Base-by-base conservation (phyloP, 208 protist species). In the Trichomonas vaginalis region DNA sequence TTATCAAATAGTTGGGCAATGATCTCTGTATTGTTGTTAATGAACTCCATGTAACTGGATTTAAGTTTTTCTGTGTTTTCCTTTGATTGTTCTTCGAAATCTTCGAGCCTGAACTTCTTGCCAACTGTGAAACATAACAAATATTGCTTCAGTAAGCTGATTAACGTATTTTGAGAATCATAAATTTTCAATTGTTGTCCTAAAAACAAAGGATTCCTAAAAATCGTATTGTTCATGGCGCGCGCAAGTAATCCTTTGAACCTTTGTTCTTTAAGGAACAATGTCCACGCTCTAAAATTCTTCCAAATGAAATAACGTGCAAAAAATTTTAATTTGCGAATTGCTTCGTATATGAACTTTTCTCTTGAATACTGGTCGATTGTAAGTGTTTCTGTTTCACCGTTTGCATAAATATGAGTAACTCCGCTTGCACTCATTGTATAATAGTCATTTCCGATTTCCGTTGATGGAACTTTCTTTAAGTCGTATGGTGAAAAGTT, bases 401-500 rank as follows among this genome's bases (percentile, higher is more conserved):
- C 86, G 37, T 92, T 45, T 40, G 45, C 14, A 92, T 51, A 51
- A 48, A 42, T 39, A 51, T 56, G 45, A 39, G 86, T 92, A 47
- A 92, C 32, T 51, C 86, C 45, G 17, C 14, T 92, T 56, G 86
- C 86, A 48, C 40, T 48, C 86, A 92, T 92, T 6, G 86, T 92
- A 45, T 48, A 92, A 92, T 42, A 51, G 17, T 92, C 45, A n/a
- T 14, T 45, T 6, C 45, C 45, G 10, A 92, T 39, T 47, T 42
- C 23, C 17, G 86, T 45, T 39, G 45, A 92, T 51, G 86, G 86
- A 10, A 92, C 45, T 92, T 92, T 92, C 17, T 92, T 40, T 6
- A 92, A 27, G 12, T 92, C 86, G n/a, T 92, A 92, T 47, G 86
- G 86, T 92, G 86, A 92, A 47, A 92, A 92, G 39, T 37, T 15